Percentiles rank a stretch among this genome's conserved stretches.
These are phyloP conservation scores for Coccinonectria pachysandricola DNA, from an alignment of 2,329 filamentous ascomycete genomes.

Conservation along the genomic window DNA sequence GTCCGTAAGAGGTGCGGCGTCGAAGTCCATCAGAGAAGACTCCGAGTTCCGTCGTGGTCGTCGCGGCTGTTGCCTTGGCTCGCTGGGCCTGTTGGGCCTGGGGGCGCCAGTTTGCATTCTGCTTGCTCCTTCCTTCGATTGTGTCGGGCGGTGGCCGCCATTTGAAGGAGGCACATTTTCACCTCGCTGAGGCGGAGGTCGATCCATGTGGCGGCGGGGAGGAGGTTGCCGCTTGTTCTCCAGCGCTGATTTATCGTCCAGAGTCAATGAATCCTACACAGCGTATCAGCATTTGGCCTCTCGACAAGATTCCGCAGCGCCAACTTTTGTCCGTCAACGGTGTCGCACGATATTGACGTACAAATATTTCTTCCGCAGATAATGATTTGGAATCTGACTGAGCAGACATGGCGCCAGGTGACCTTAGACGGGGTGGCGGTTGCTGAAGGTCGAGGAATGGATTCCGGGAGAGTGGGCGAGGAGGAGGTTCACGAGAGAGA, in stretches of 20 bases:
- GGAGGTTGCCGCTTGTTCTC: constrained; percentile 27
- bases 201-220: constrained; percentile 27
- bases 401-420: constrained; percentile 40
- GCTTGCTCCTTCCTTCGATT: constrained; percentile 58
- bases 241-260: constrained; percentile 46
- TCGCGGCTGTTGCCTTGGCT: constrained; percentile 27
- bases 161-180: constrained; percentile 36
- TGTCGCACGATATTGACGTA: constrained; percentile 37
- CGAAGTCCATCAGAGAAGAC: constrained; percentile 55
- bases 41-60: constrained; percentile 68
- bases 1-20: constrained; percentile 48
- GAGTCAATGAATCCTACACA: constrained; percentile 53
- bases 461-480: constrained; percentile 59
- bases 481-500: constrained; percentile 49
- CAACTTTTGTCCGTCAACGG: not conserved
- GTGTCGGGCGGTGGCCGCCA: constrained; percentile 46
- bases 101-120: constrained; percentile 25
- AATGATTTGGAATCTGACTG: constrained; percentile 35
- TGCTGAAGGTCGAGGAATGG: constrained; percentile 67
- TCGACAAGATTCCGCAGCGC: constrained; percentile 1
- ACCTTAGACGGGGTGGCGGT: constrained; percentile 30
- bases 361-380: constrained; percentile 63
- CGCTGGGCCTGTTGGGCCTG: constrained; percentile 26
- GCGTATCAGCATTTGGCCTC: constrained; percentile 3
- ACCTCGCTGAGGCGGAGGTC: constrained; percentile 14